Conservation (phyloP, 1,284 basidiomycete genomes). For the Rhodofomes roseus region DNA sequence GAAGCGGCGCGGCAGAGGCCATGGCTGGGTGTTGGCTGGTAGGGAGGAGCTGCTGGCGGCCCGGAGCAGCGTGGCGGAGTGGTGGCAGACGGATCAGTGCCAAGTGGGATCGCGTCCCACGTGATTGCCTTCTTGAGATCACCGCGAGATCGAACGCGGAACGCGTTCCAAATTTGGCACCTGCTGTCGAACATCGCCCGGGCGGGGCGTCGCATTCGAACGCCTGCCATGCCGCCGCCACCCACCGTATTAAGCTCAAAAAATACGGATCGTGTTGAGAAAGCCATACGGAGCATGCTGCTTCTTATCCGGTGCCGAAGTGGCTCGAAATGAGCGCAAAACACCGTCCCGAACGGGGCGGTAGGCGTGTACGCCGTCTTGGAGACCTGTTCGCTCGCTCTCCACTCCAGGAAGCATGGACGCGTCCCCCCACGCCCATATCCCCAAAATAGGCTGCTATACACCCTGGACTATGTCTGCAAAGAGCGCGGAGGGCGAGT, state of each 20-base stretch:
- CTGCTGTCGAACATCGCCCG: constrained; percentile 30
- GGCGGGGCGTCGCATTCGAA: constrained; percentile 12
- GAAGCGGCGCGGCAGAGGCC: constrained; percentile 7
- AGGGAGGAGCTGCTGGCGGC: neutral
- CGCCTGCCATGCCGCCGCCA: constrained; percentile 6
- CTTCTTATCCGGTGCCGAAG: neutral
- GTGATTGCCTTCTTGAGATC: constrained; percentile 25
- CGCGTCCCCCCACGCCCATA: constrained; percentile 7
- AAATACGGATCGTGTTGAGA: neutral
- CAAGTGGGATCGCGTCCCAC: constrained; percentile 10
- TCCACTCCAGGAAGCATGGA: constrained; percentile 5
- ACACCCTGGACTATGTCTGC: constrained; percentile 10
- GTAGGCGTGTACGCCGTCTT: constrained; percentile 9
- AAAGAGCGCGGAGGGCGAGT: constrained; percentile 11
- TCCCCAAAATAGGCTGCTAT: constrained; percentile 5
- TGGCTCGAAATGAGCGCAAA: neutral
- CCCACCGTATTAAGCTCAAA: neutral
- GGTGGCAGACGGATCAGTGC: constrained; percentile 3
- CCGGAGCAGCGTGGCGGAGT: constrained; percentile 8
- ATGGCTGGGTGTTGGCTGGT: neutral
- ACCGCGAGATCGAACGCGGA: constrained; percentile 35
- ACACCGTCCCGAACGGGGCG: constrained; percentile 9
- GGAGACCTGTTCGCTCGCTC: constrained; percentile 8
- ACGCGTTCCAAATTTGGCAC: constrained; percentile 38
- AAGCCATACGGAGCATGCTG: neutral